Conservation (phyloP, 148 eudicot genomes). For the Fagopyrum tataricum region DNA sequence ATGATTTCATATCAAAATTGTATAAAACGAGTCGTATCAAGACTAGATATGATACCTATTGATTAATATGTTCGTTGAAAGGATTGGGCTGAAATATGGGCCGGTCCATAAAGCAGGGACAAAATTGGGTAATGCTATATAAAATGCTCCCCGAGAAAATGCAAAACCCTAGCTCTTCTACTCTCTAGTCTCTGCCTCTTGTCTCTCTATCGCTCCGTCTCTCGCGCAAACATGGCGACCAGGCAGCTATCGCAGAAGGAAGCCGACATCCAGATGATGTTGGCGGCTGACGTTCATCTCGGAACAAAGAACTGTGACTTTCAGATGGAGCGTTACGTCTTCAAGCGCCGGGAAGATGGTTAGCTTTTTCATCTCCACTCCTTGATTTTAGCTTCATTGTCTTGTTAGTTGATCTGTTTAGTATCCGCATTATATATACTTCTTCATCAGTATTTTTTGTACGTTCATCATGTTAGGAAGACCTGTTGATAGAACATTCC, state of each 20-base stretch:
- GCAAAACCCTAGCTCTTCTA: not conserved
- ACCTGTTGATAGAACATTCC: not conserved
- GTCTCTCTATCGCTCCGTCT: not conserved
- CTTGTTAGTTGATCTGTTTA: not conserved
- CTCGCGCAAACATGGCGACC: constrained; percentile 14
- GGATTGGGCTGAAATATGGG: not conserved
- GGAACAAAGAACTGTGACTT: constrained; percentile 75
- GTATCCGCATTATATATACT: not conserved
- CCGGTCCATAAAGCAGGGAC: not conserved
- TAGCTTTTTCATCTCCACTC: not conserved
- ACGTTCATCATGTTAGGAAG: not conserved
- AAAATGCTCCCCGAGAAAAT: not conserved
- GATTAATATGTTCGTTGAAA: not conserved
- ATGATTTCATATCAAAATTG: too few species aligned
- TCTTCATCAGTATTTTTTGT: not conserved
- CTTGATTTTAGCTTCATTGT: not conserved
- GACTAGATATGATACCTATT: too few species aligned
- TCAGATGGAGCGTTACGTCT: constrained; percentile 70
- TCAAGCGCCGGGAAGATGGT: constrained; percentile 75
- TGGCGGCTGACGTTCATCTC: constrained; percentile 61
- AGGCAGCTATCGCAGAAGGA: constrained; percentile 32
- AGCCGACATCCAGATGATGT: constrained; percentile 60
- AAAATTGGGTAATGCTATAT: not conserved
- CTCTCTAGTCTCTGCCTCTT: not conserved
- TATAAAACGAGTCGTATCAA: too few species aligned